Evolutionary conservation across 306 rosid species (phyloP).

Genomic region (Sechiopsis laciniata): DNA sequence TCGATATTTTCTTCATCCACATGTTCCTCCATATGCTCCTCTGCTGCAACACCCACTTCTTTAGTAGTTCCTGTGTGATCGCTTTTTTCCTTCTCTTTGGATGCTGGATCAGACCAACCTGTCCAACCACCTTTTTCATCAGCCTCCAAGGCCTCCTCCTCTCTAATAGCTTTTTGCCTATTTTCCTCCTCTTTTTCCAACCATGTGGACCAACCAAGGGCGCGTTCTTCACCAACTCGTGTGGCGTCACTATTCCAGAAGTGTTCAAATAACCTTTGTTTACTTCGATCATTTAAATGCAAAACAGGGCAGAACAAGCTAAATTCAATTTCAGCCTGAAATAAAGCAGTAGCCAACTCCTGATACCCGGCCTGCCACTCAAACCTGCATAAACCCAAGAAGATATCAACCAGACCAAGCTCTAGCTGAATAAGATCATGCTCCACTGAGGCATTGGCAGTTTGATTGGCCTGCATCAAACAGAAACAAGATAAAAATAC

Average conservation of each 20-base stretch:
- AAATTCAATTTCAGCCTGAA: conserved; percentile 96
- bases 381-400: conserved; percentile 76
- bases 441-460: conserved; percentile 42
- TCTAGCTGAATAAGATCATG: conserved; percentile 60
- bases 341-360: conserved; percentile 81
- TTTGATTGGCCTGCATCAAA: conserved; percentile 47
- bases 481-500: background rate
- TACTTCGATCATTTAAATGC: conserved; percentile 67
- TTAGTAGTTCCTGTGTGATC: conserved; percentile 31
- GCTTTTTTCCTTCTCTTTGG: conserved; percentile 37
- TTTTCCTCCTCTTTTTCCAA: conserved; percentile 89
- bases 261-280: conserved; percentile 74
- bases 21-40: conserved; percentile 45
- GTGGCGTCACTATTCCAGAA: conserved; percentile 75
- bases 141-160: conserved; percentile 52
- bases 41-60: conserved; percentile 36
- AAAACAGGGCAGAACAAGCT: conserved; percentile 86
- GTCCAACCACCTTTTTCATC: conserved; percentile 86
- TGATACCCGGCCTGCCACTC: conserved; percentile 95
- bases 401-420: conserved; percentile 86
- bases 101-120: conserved; percentile 83
- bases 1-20: conserved; percentile 41
- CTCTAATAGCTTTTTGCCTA: conserved; percentile 57
- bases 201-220: conserved; percentile 91
- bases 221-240: conserved; percentile 92